Percentiles rank a stretch among this genome's conserved stretches.
Conservation (phyloP, 352 stramenopile genomes). For the Globisporangium uncinulatum region DNA sequence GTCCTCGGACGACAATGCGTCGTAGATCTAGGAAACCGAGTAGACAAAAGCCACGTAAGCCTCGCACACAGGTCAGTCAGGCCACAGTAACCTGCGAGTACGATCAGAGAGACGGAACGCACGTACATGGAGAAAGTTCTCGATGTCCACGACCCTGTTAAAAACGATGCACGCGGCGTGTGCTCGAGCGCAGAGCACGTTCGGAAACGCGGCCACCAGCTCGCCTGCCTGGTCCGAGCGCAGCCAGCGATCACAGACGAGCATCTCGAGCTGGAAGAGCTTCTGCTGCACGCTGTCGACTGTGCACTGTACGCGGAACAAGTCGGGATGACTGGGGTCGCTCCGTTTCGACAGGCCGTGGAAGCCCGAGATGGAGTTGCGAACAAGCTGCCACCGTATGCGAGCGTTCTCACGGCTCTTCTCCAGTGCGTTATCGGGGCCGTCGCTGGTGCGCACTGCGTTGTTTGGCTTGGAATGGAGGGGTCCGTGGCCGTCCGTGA, state of each 20-base stretch:
- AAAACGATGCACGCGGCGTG: constrained; percentile 55
- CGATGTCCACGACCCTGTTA: constrained; percentile 60
- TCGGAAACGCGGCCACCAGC: constrained; percentile 37
- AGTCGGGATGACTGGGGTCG: background rate
- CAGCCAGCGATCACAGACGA: constrained; percentile 48
- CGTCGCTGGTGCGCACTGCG: no score
- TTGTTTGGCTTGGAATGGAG: no score
- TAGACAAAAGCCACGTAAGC: no score
- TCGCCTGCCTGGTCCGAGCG: constrained; percentile 34
- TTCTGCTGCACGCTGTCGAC: constrained; percentile 21
- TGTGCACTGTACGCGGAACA: constrained; percentile 19
- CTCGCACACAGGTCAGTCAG: background rate
- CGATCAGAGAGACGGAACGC: background rate
- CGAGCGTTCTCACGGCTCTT: constrained; percentile 16
- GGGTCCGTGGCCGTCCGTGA: background rate
- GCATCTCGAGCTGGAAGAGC: constrained; percentile 41
- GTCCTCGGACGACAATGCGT: constrained; percentile 39
- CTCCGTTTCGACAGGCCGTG: background rate
- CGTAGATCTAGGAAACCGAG: constrained; percentile 30
- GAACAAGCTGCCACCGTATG: constrained; percentile 34
- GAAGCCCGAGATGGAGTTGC: constrained; percentile 17
- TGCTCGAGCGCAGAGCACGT: constrained; percentile 39
- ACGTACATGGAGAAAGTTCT: constrained; percentile 63
- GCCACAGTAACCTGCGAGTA: background rate
- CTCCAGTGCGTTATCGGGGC: background rate